A percentile compares a stretch with the other conserved stretches of the same genome.
Evolutionary conservation across 208 protist species (phyloP).

Genomic region (Leishmania arabica): DNA sequence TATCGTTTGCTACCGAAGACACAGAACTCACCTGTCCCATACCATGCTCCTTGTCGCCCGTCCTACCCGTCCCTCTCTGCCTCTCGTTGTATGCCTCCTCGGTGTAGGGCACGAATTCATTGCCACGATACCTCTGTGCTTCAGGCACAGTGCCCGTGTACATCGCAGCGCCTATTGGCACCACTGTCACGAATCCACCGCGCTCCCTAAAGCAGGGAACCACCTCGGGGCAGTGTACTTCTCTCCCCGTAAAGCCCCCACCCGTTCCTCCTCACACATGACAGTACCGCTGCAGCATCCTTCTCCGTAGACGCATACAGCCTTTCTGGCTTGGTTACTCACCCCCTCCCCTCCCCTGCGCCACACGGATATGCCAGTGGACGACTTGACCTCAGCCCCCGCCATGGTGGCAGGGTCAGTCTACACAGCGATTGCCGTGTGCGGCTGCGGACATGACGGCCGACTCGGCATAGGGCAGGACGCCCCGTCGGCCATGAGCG

Average conservation of each 20-base stretch:
- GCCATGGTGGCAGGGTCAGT: not conserved
- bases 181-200: not conserved
- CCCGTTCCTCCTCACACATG: not conserved
- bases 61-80: not conserved
- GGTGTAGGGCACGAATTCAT: not conserved
- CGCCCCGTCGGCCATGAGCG: conserved; percentile 11
- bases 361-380: not conserved
- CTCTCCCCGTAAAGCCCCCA: not conserved
- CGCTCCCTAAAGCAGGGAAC: not conserved
- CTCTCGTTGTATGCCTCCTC: not conserved
- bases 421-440: conserved; percentile 53
- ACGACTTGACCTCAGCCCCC: not conserved
- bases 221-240: not conserved
- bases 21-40: not conserved
- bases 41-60: not conserved
- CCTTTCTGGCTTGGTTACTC: not conserved
- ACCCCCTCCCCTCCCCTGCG: not conserved
- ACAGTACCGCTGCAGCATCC: not conserved
- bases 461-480: conserved; percentile 66
- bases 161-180: not conserved
- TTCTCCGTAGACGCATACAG: not conserved
- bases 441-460: conserved; percentile 79
- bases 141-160: not conserved
- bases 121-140: not conserved
- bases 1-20: not conserved